phyloP scores from a whole-genome alignment of 805 yeast genomes.

The Debaryomyces tyrocola region DNA sequence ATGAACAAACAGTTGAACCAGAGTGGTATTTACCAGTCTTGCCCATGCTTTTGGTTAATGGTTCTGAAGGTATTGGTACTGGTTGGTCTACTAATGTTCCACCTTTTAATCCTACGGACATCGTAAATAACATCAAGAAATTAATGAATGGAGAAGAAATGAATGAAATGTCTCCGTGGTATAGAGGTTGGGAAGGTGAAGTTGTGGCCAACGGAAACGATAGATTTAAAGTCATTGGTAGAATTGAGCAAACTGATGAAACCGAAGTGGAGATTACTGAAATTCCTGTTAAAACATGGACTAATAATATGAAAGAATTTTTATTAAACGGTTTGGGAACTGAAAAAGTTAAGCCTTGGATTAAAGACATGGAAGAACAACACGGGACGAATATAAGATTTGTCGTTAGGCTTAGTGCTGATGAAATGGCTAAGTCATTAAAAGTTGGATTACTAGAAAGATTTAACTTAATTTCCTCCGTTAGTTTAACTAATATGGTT shows the following conservation, averaged over 20 bases:
- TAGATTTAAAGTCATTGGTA: conserved; percentile 75
- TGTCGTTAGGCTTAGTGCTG: conserved; percentile 68
- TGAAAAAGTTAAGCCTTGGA: conserved; percentile 79
- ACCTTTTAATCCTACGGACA: conserved; percentile 80
- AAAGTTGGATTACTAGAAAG: conserved; percentile 78
- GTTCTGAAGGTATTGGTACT: conserved; percentile 97
- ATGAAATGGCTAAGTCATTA: conserved; percentile 80
- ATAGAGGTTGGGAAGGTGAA: conserved; percentile 89
- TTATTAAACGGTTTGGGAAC: conserved; percentile 74
- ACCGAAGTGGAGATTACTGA: conserved; percentile 87
- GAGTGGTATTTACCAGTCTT: conserved; percentile 93
- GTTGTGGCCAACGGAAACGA: conserved; percentile 65
- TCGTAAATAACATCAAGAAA: conserved; percentile 70
- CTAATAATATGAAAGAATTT: conserved; percentile 83
- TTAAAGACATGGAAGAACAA: conserved; percentile 92
- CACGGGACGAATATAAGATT: conserved; percentile 82
- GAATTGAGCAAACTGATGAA: conserved; percentile 76
- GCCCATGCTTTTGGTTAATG: conserved; percentile 94
- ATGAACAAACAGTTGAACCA: conserved; percentile 92
- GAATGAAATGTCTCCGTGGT: conserved; percentile 87
- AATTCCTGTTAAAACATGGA: conserved; percentile 92
- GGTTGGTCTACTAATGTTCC: conserved; percentile 98
- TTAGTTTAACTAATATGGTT: conserved; percentile 85
- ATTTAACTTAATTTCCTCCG: conserved; percentile 70
- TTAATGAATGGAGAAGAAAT: conserved; percentile 72